A percentile compares a stretch with the other conserved stretches of the same genome.
Evolutionary conservation across 2,329 filamentous ascomycete genomes (phyloP).

Genomic region (Sclerotinia sclerotiorum): DNA sequence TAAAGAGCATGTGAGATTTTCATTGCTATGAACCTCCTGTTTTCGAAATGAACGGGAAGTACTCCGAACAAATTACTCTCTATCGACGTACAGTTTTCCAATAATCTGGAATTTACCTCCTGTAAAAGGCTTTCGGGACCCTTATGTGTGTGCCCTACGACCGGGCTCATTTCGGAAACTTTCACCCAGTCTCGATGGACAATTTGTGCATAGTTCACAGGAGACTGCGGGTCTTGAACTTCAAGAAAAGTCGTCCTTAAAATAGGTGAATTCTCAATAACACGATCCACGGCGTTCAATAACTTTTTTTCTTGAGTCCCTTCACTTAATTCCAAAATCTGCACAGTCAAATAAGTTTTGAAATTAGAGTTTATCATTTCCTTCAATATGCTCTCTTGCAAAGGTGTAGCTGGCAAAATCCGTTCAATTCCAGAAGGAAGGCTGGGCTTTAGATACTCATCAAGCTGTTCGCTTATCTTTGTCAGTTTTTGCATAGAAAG

Average conservation of each 20-base stretch:
- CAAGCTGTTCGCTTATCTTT: slow-evolving; percentile 42
- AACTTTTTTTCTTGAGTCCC: slow-evolving; percentile 58
- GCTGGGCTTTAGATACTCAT: slow-evolving; percentile 42
- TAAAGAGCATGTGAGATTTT: slow-evolving; percentile 87
- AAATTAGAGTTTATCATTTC: slow-evolving; percentile 78
- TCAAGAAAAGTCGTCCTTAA: slow-evolving; percentile 72
- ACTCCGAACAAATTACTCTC: slow-evolving; percentile 40
- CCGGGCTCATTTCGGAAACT: background rate
- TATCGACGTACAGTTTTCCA: slow-evolving; percentile 40
- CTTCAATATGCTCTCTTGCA: slow-evolving; percentile 84
- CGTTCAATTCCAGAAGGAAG: slow-evolving; percentile 50
- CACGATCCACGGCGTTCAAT: slow-evolving; percentile 58
- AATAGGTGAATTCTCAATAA: slow-evolving; percentile 64
- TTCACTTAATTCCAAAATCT: slow-evolving; percentile 63
- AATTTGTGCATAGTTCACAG: slow-evolving; percentile 57
- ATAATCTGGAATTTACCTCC: slow-evolving; percentile 45
- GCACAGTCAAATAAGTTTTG: slow-evolving; percentile 80
- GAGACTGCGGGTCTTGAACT: slow-evolving; percentile 59
- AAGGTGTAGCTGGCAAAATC: slow-evolving; percentile 72
- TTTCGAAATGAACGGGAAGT: slow-evolving; percentile 49
- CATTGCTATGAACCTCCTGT: slow-evolving; percentile 52
- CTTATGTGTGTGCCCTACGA: background rate
- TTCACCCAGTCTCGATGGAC: slow-evolving; percentile 40
- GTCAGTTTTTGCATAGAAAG: slow-evolving; percentile 29
- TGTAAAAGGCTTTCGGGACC: slow-evolving; percentile 42